Evolutionary conservation across 495 filamentous ascomycete genomes (phyloP).

Genomic region (Aspergillus steynii): DNA sequence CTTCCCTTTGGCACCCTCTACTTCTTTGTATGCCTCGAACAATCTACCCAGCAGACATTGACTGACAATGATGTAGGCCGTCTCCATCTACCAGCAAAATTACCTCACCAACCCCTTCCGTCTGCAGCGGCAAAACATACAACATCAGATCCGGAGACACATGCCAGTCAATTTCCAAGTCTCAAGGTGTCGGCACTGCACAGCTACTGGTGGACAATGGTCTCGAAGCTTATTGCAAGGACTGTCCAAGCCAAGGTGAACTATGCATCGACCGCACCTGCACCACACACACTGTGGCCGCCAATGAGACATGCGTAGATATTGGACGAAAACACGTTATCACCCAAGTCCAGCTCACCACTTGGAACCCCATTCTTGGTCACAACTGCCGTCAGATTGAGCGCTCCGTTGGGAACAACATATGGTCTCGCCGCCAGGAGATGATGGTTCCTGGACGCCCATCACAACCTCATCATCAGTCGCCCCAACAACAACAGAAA

Average conservation of each 20-base stretch:
- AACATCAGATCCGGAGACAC: conserved; percentile 8
- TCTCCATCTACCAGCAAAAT: too few relatives aligned
- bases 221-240: conserved; percentile 5
- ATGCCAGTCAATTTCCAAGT: conserved; percentile 8
- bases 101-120: too few relatives aligned
- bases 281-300: conserved; percentile 2
- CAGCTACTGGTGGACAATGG: conserved; percentile 8
- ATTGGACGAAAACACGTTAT: not conserved
- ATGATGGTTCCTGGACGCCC: not conserved
- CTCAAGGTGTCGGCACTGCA: conserved; percentile 10
- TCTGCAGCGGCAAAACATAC: conserved; percentile 6
- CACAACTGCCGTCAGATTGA: conserved; percentile 6
- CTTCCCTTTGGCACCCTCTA: conserved; percentile 8
- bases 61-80: too few relatives aligned
- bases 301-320: conserved; percentile 7
- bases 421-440: conserved; percentile 10
- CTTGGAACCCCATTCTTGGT: conserved; percentile 11
- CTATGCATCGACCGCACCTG: conserved; percentile 9
- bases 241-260: conserved; percentile 3
- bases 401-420: conserved; percentile 2
- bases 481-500: not conserved
- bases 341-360: conserved; percentile 4
- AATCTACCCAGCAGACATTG: too few relatives aligned
- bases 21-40: not conserved
- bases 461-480: conserved; percentile 1